Percentiles rank a stretch among this genome's conserved stretches.
Conservation (phyloP, 192 early-diverging fungal genomes). For the Coemansia sp. region DNA sequence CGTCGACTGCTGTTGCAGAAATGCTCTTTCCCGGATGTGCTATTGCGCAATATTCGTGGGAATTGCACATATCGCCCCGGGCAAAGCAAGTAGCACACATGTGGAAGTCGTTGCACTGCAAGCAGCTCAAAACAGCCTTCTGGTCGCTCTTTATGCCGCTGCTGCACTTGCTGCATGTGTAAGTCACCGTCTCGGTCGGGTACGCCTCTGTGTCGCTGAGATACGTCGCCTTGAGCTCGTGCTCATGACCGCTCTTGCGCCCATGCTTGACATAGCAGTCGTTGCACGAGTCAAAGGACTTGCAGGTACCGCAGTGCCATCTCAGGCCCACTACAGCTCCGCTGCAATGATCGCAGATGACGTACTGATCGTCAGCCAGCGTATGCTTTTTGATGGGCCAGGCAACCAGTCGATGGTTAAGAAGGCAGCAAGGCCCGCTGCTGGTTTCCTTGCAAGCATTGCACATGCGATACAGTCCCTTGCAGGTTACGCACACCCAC, state of each 20-base stretch:
- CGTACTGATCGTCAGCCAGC: constrained; percentile 27
- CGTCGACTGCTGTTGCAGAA: constrained; percentile 19
- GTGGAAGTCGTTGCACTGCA: constrained; percentile 42
- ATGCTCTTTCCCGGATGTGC: constrained; percentile 6
- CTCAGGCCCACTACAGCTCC: constrained; percentile 49
- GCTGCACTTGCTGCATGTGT: constrained; percentile 40
- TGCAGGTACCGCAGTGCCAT: constrained; percentile 61
- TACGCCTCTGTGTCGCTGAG: constrained; percentile 21
- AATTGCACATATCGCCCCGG: constrained; percentile 42
- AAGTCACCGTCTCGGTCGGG: constrained; percentile 13
- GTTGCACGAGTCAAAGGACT: constrained; percentile 64
- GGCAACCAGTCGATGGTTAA: constrained; percentile 23
- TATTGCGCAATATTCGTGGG: constrained; percentile 54
- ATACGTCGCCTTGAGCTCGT: constrained; percentile 30
- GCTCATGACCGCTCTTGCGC: constrained; percentile 21
- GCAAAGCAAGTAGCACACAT: constrained; percentile 28
- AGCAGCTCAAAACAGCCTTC: constrained; percentile 25
- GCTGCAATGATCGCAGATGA: constrained; percentile 61
- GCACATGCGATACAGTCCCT: constrained; percentile 33
- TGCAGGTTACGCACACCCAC: constrained; percentile 38
- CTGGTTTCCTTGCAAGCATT: constrained; percentile 30
- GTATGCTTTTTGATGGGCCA: constrained; percentile 34
- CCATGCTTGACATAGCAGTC: constrained; percentile 53
- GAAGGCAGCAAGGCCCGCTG: background rate
- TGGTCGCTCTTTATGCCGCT: constrained; percentile 7